A percentile compares a stretch with the other conserved stretches of the same genome.
phyloP scores from a whole-genome alignment of 495 filamentous ascomycete species.

The Neohortaea acidophila region DNA sequence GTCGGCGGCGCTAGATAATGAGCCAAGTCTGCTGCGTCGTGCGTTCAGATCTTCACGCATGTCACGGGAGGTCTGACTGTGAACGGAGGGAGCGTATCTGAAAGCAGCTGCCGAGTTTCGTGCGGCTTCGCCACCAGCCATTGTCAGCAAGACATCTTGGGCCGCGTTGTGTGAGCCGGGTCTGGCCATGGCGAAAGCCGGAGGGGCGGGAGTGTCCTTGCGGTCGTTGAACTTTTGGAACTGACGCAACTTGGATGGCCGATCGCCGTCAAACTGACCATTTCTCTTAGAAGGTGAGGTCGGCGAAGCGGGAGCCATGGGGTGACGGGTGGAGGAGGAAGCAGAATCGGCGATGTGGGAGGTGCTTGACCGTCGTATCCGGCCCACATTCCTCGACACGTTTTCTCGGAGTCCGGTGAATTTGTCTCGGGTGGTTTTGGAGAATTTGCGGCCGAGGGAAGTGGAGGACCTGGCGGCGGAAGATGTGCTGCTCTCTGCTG shows the following conservation, averaged over 20 bases:
- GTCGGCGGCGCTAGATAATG: conserved; percentile 13
- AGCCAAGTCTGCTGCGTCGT: conserved; percentile 7
- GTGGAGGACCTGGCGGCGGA: background rate
- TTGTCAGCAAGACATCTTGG: background rate
- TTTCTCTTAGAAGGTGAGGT: conserved; percentile 14
- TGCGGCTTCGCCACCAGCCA: conserved; percentile 12
- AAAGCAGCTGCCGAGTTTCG: conserved; percentile 10
- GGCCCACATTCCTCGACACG: conserved; percentile 2
- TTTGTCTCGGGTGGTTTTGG: conserved; percentile 4
- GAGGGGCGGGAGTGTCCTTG: conserved; percentile 15
- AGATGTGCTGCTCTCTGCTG: no score
- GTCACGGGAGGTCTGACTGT: background rate
- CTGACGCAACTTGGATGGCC: conserved; percentile 1
- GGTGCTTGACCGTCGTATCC: conserved; percentile 13
- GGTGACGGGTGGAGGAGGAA: background rate
- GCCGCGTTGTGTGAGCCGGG: background rate
- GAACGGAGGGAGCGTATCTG: background rate
- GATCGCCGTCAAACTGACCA: background rate
- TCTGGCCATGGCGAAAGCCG: background rate
- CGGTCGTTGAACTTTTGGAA: conserved; percentile 3
- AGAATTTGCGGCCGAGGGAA: conserved; percentile 12
- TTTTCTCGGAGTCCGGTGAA: conserved; percentile 5
- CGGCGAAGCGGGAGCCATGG: background rate
- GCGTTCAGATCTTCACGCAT: conserved; percentile 1
- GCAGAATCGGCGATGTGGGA: conserved; percentile 1